Percentiles rank a stretch among this genome's conserved stretches.
Evolutionary conservation across 768 basidiomycete species (phyloP).

Genomic region (Lyophyllum semitale): DNA sequence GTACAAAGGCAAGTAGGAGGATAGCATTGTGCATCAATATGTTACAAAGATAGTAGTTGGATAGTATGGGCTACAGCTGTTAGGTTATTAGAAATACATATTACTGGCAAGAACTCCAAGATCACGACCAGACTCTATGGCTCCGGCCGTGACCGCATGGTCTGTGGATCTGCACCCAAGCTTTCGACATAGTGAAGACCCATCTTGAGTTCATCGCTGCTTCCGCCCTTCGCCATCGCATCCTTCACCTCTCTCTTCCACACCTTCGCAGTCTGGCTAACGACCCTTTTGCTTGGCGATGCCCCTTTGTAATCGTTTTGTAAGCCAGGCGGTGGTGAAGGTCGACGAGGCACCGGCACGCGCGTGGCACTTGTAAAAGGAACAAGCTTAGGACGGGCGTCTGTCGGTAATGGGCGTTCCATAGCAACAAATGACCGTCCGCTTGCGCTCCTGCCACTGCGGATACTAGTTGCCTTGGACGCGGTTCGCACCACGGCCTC

Average conservation of each 20-base stretch:
- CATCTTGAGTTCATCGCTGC: conserved; percentile 66
- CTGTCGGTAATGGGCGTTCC: conserved; percentile 26
- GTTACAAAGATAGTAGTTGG: conserved; percentile 10
- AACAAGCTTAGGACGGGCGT: conserved; percentile 60
- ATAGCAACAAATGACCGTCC: conserved; percentile 32
- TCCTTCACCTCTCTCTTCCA: conserved; percentile 26
- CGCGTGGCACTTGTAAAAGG: conserved; percentile 71
- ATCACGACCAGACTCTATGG: conserved; percentile 46
- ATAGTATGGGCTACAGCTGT: conserved; percentile 15
- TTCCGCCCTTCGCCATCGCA: conserved; percentile 35
- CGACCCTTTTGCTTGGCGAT: conserved; percentile 44
- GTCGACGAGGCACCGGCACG: conserved; percentile 59
- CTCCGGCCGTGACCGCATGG: conserved; percentile 29
- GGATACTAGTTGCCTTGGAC: conserved; percentile 54
- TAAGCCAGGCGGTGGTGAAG: conserved; percentile 31
- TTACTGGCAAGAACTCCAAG: neutral
- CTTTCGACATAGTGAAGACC: conserved; percentile 73
- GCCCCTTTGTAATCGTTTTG: conserved; percentile 18
- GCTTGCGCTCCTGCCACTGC: conserved; percentile 44
- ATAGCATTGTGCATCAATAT: conserved; percentile 16
- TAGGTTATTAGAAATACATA: conserved; percentile 8
- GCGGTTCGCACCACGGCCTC: conserved; percentile 51
- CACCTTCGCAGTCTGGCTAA: conserved; percentile 69
- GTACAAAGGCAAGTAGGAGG: neutral
- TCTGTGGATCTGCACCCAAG: conserved; percentile 54